Conservation (phyloP, 257 asterid genomes). For the Echium plantagineum region DNA sequence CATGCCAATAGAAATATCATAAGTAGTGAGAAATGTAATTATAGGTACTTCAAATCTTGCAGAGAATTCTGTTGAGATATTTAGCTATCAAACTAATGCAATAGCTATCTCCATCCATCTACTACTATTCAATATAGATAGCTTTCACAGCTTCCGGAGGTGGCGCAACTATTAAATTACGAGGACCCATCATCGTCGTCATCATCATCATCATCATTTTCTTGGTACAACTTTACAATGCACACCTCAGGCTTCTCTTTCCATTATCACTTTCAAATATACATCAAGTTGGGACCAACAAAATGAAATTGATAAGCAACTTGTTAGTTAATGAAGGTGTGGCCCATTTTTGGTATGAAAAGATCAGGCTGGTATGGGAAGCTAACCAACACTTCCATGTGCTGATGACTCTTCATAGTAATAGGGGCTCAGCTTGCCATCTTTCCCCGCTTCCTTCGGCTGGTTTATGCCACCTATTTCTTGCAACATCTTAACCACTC, state of each 20-base stretch:
- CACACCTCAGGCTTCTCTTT: constrained; percentile 13
- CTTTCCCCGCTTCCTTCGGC: constrained; percentile 32
- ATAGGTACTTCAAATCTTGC: too few relatives aligned
- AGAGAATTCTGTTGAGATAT: background rate
- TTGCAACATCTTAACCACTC: constrained; percentile 79
- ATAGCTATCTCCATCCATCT: background rate
- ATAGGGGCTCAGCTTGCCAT: constrained; percentile 72
- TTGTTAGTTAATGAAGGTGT: too few relatives aligned
- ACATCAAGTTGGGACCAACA: too few relatives aligned
- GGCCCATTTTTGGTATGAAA: too few relatives aligned
- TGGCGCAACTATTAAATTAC: constrained; percentile 27
- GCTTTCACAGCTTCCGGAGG: constrained; percentile 11
- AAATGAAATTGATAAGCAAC: too few relatives aligned
- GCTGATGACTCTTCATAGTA: constrained; percentile 70
- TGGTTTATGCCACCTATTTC: constrained; percentile 42
- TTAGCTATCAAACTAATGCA: constrained; percentile 15
- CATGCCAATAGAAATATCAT: too few relatives aligned
- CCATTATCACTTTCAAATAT: background rate
- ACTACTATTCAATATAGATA: constrained; percentile 4
- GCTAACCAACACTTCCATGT: constrained; percentile 60
- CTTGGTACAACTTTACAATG: background rate
- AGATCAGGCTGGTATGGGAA: too few relatives aligned
- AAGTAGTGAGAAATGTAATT: too few relatives aligned
- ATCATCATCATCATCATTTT: constrained; percentile 13
- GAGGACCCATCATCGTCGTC: constrained; percentile 11